Percentiles rank a stretch among this genome's conserved stretches.
These are phyloP conservation scores for Daldinia grandis DNA, from an alignment of 495 filamentous ascomycete species.

Conservation along the genomic window DNA sequence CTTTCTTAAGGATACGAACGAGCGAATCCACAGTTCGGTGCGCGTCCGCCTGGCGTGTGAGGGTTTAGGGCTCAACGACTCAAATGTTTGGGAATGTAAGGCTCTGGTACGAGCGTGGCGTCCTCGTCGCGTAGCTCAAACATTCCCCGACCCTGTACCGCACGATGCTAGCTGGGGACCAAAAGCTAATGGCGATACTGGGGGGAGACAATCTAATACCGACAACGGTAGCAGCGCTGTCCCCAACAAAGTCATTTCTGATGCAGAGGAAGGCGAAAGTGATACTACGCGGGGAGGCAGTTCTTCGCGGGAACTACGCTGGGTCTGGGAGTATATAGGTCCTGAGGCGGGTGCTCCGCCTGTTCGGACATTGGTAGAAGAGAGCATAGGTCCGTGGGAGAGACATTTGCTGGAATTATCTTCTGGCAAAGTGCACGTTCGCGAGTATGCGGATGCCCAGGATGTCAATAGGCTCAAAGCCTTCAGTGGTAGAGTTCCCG, in stretches of 20 bases:
- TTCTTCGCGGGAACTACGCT: constrained; percentile 42
- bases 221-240: not conserved
- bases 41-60: constrained; percentile 61
- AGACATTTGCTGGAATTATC: constrained; percentile 54
- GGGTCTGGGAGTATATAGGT: constrained; percentile 63
- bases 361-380: constrained; percentile 55
- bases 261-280: not conserved
- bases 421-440: constrained; percentile 51
- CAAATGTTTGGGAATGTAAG: constrained; percentile 59
- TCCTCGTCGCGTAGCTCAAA: constrained; percentile 41
- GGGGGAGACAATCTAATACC: constrained; percentile 13
- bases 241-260: not conserved
- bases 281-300: not conserved
- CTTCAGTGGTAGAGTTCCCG: constrained; percentile 2
- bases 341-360: constrained; percentile 49
- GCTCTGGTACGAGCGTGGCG: constrained; percentile 58
- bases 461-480: constrained; percentile 29
- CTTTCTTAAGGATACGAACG: constrained; percentile 66
- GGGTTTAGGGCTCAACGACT: constrained; percentile 67
- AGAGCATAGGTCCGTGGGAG: constrained; percentile 61
- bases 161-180: constrained; percentile 49
- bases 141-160: constrained; percentile 49
- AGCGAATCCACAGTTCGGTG: constrained; percentile 70
- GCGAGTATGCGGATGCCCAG: constrained; percentile 47
- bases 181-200: not conserved